Evolutionary conservation across 2,329 filamentous ascomycete species (phyloP).

Genomic region (Alternaria hordeiaustralica): DNA sequence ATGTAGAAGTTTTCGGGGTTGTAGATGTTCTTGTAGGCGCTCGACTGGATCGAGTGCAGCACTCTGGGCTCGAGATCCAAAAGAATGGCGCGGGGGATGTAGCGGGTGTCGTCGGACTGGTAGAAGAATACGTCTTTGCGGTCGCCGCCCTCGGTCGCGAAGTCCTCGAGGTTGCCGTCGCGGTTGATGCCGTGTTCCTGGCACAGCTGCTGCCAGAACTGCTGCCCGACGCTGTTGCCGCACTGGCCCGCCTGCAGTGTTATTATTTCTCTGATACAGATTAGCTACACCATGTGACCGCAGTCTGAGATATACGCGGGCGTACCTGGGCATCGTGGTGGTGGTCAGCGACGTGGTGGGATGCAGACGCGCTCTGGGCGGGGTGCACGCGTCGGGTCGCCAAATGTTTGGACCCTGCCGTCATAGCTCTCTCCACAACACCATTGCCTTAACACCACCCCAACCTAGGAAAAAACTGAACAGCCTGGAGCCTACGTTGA

Average conservation of each 20-base stretch:
- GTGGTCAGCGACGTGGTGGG: conserved; percentile 27
- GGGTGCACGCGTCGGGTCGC: conserved; percentile 30
- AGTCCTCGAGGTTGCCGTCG: conserved; percentile 96
- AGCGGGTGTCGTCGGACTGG: conserved; percentile 96
- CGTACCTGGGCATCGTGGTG: conserved; percentile 48
- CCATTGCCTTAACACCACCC: neutral
- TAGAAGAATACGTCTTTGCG: conserved; percentile 99
- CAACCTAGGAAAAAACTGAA: no score
- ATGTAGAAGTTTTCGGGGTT: conserved; percentile 99
- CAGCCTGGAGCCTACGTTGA: no score
- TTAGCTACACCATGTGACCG: conserved; percentile 10
- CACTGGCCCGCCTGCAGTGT: conserved; percentile 99
- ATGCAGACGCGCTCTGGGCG: conserved; percentile 44
- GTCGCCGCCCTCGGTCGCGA: conserved; percentile 96
- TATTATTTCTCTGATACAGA: conserved; percentile 83
- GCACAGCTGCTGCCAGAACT: conserved; percentile 99
- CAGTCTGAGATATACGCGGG: neutral
- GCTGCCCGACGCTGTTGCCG: conserved; percentile 97
- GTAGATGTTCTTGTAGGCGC: conserved; percentile 97
- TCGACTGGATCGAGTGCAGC: conserved; percentile 89
- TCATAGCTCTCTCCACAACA: conserved; percentile 5
- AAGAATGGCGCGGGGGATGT: conserved; percentile 94
- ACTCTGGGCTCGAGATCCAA: conserved; percentile 94
- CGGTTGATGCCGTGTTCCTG: conserved; percentile 98
- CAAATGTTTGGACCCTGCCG: conserved; percentile 14